Conservation (phyloP, 106 monocot genomes). For the Dactylorhiza incarnata region DNA sequence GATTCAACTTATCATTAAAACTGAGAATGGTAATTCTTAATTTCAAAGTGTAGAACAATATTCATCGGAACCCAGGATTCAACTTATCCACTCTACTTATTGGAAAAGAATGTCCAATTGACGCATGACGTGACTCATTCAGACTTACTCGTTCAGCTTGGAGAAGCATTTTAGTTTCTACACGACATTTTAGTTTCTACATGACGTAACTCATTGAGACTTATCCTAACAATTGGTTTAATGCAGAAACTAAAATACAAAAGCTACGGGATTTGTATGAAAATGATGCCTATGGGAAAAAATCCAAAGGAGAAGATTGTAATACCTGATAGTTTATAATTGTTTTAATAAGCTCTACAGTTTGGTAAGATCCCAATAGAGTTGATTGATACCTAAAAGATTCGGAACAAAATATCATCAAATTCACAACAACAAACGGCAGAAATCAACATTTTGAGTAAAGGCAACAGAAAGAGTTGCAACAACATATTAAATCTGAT, state of each 20-base stretch:
- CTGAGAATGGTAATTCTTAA: too few relatives aligned
- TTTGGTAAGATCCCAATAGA: conserved; percentile 65
- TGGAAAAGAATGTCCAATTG: too few relatives aligned
- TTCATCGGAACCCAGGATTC: too few relatives aligned
- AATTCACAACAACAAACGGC: neutral
- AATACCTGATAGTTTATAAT: conserved; percentile 74
- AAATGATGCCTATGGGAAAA: neutral
- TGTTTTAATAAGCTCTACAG: conserved; percentile 65
- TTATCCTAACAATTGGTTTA: too few relatives aligned
- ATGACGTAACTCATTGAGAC: too few relatives aligned
- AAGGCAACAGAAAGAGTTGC: neutral
- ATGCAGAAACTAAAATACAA: neutral
- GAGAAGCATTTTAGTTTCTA: too few relatives aligned
- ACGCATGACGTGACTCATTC: too few relatives aligned
- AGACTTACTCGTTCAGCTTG: too few relatives aligned
- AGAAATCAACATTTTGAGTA: neutral
- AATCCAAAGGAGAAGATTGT: neutral
- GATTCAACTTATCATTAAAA: too few relatives aligned
- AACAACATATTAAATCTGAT: neutral
- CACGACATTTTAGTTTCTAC: too few relatives aligned
- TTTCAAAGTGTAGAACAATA: too few relatives aligned
- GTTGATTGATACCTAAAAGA: conserved; percentile 60
- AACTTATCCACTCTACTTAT: too few relatives aligned
- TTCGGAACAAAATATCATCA: neutral
- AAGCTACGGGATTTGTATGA: neutral